Base-by-base conservation (phyloP, 805 yeast species). In the Blastobotrys parvus region DNA sequence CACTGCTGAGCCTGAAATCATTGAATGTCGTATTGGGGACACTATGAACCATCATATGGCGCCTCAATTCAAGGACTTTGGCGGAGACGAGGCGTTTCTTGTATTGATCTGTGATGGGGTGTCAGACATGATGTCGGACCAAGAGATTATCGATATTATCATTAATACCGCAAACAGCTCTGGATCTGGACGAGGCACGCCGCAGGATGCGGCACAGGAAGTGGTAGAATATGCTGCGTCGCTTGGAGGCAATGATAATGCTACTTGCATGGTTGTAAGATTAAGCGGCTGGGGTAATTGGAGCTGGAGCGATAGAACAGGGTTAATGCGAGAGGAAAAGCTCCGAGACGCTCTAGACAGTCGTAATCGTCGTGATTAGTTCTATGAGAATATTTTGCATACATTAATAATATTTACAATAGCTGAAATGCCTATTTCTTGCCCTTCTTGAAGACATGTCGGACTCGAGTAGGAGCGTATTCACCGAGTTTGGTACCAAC, bases 401-500 rank as follows among this genome's bases (percentile, higher is more conserved):
- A 27, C 4, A 23, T 19, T 16, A 37, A 22, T 21, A 34, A 35
- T 19, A 35, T 19, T 10, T 21, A 35, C 29, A 35, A 20, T 18
- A 18, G 17, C 5, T 20, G 17, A 21, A 20, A 17, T 11, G 29
- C 20, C 22, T 3, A 3, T 13, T 44, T 52, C 41, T 60, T 58
- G 17, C 54, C 50, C 52, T 60, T 55, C 50, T 88, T 57, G 67
- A 84, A 88, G 49, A 75, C 78, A 65, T 85, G 86, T 60, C 82
- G 78, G 75, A 86, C 85, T 65, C 97, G 77, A 1, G 98, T 92
- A 43, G 89, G 86, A 1, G 94, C 95, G 69, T 86, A 92, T 63
- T 90, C 97, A 1, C 98, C 98, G 44, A 92, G 68, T 61, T 90
- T 92, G 53, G 80, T 76, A 16, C 98, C 98, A 47, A 92, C 96